A percentile compares a stretch with the other conserved stretches of the same genome.
Conservation (phyloP, 139 green algal species). For the Chlamydomonas schloesseri region DNA sequence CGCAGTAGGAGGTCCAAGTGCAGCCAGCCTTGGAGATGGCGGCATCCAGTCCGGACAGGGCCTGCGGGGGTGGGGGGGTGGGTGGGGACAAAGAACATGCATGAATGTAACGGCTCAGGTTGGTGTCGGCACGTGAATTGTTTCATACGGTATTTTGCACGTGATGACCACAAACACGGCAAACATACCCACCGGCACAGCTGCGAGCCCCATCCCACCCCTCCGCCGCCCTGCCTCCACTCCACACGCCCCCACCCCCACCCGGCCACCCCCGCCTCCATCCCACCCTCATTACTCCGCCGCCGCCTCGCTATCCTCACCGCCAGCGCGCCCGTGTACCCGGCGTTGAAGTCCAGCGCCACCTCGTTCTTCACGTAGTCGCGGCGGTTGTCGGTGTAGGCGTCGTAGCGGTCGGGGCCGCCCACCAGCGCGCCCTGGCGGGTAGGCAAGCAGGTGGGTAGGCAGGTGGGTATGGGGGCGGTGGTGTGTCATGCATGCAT, state of each 20-base stretch:
- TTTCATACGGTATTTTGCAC: neutral
- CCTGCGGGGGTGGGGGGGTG: neutral
- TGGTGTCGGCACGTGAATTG: neutral
- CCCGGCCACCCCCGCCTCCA: too few relatives aligned
- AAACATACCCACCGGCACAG: too few relatives aligned
- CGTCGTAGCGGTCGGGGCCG: conserved; percentile 5
- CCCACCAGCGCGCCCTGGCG: conserved; percentile 29
- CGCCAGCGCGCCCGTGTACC: conserved; percentile 48
- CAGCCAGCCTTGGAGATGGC: neutral
- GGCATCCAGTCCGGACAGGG: neutral
- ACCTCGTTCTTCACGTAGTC: conserved; percentile 46
- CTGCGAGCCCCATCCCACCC: too few relatives aligned
- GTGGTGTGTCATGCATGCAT: too few relatives aligned
- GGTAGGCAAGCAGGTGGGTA: too few relatives aligned
- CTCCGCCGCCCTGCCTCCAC: too few relatives aligned
- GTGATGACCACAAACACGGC: too few relatives aligned
- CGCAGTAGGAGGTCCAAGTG: conserved; percentile 1
- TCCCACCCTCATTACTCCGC: too few relatives aligned
- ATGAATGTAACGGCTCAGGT: neutral
- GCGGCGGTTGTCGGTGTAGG: conserved; percentile 15
- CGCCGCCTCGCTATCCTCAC: too few relatives aligned
- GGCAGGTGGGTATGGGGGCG: too few relatives aligned
- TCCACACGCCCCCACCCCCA: too few relatives aligned
- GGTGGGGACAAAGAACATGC: neutral
- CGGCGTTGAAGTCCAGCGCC: conserved; percentile 55